Evolutionary conservation across 495 filamentous ascomycete species (phyloP).

Genomic region (Apiosordaria backusii): DNA sequence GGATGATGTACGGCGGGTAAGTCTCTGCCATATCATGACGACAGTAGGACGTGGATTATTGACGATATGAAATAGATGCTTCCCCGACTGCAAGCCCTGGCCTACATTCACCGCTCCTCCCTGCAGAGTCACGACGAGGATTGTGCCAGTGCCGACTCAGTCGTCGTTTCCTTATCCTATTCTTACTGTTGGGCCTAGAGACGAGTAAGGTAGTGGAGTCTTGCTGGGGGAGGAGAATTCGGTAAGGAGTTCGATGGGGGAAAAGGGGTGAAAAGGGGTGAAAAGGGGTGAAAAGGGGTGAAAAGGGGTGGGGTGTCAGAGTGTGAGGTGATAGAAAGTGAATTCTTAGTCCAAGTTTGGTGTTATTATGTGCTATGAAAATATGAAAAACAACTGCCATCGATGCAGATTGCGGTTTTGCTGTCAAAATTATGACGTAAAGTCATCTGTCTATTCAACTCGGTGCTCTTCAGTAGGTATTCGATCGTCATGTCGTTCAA

Average conservation of each 20-base stretch:
- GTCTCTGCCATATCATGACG: neutral
- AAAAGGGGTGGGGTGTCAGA: too few species aligned
- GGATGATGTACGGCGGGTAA: conserved; percentile 27
- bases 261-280: neutral
- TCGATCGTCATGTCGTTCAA: too few species aligned
- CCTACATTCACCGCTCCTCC: conserved; percentile 13
- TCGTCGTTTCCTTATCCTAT: neutral
- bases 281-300: too few species aligned
- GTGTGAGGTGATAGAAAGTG: too few species aligned
- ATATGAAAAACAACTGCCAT: too few species aligned
- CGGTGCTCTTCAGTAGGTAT: too few species aligned
- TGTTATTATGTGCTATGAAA: too few species aligned
- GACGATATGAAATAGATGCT: conserved; percentile 19
- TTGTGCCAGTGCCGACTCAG: conserved; percentile 1
- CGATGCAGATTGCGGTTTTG: too few species aligned
- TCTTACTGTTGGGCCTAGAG: neutral
- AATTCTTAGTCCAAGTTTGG: too few species aligned
- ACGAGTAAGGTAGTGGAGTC: neutral
- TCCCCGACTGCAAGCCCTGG: conserved; percentile 27
- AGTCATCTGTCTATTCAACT: too few species aligned
- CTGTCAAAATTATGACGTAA: too few species aligned
- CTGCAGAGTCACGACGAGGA: conserved; percentile 1
- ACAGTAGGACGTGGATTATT: neutral
- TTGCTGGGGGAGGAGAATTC: neutral
- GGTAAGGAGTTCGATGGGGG: too few species aligned